Evolutionary conservation across 2,329 filamentous ascomycete species (phyloP), one percentile per base, ranked within the genome.

Genomic region (Monosporascus sp.): DNA sequence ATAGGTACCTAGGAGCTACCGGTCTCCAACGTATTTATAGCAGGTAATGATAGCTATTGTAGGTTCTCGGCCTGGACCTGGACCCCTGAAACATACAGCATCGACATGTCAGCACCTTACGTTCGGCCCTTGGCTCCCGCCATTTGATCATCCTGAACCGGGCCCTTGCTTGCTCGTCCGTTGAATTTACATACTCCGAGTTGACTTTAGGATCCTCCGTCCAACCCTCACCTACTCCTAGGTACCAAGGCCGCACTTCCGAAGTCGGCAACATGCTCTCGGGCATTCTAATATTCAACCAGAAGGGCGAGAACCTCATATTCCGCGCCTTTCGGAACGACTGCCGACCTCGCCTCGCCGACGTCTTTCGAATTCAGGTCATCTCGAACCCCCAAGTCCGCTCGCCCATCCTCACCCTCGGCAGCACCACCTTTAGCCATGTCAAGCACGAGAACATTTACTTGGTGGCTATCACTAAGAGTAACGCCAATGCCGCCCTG

Each of bases 381-480:
- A 97, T 99, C 71, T 96, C 91, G 64, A 99, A 99, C 71, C 87
- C 94, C 50, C 91, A 97, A 72, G 94, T 99, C 55, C 90, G 95
- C 62, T 97, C 94, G 61, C 94, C 94, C 54, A 97, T 99, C 73
- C 80, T 99, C 64, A 99, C 94, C 5, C 84, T 99, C 53, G 94
- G 95, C 59, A 96, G 90, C 70, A 99, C 94, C 52, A 99, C 95
- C 47, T 99, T 99, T 74, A 96, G 91, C 78, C 94, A 99, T 85
- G 93, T 99, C 74, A 97, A 96, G 72, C 93, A 97, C 75, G 94
- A 99, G 70, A 99, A 99, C 71, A 97, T 99, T 69, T 99, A 97
- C 72, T 74, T 99, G 62, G 93, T 97, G 51, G 94, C 93, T 18
- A 89, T 99, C 63, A 97, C 92, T 54, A 99, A 97, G 78, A 97